Percentiles rank a stretch among this genome's conserved stretches.
These are phyloP conservation scores for Santalum album DNA, from an alignment of 164 flowering plant genomes.

Conservation along the genomic window DNA sequence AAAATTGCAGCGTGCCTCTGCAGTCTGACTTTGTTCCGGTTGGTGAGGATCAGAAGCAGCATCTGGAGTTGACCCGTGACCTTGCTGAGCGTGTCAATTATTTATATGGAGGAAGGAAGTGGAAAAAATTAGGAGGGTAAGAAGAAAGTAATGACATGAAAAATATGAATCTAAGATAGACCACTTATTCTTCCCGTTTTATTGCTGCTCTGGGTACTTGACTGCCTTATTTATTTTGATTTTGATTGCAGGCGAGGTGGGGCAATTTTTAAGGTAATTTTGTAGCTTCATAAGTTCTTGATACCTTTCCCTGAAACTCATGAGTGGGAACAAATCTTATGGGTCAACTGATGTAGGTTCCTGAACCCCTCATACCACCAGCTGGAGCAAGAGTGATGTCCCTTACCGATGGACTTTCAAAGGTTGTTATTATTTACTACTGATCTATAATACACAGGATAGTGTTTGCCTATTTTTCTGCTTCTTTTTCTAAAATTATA, in stretches of 20 bases:
- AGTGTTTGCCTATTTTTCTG: no score
- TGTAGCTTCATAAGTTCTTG: constrained; percentile 18
- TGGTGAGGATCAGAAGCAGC: constrained; percentile 97
- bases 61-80: constrained; percentile 86
- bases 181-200: background rate
- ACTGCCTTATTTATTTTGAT: constrained; percentile 16
- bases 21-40: constrained; percentile 95
- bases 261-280: constrained; percentile 72
- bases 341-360: constrained; percentile 48
- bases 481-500: no score
- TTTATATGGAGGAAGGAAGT: constrained; percentile 88
- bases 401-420: constrained; percentile 88
- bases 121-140: constrained; percentile 99
- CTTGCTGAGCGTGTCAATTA: constrained; percentile 80
- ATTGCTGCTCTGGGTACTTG: constrained; percentile 11
- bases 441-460: background rate
- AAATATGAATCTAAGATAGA: background rate
- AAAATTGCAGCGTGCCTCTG: constrained; percentile 32
- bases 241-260: constrained; percentile 65
- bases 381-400: constrained; percentile 97
- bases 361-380: constrained; percentile 90
- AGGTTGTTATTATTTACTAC: constrained; percentile 35
- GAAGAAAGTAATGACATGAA: constrained; percentile 7
- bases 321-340: constrained; percentile 9
- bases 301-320: constrained; percentile 10